Evolutionary conservation across 306 rosid species (phyloP).

Genomic region (Echinosophora koreensis): DNA sequence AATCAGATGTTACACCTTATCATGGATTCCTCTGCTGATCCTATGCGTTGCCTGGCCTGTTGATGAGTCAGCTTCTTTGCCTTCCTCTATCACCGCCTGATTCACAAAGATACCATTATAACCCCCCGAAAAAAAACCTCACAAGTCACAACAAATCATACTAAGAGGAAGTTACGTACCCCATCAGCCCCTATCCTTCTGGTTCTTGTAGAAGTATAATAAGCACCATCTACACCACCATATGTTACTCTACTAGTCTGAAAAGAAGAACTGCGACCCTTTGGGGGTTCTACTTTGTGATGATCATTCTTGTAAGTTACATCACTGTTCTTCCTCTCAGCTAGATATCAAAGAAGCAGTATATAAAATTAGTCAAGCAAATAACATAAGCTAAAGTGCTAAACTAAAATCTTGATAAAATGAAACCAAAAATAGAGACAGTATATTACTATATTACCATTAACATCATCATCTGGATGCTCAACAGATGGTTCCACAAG

Average conservation of each 20-base stretch:
- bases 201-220: constrained; percentile 72
- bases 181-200: constrained; percentile 71
- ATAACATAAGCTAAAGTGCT: background rate
- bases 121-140: background rate
- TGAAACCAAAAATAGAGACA: background rate
- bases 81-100: constrained; percentile 77
- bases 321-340: constrained; percentile 54
- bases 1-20: constrained; percentile 70
- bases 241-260: constrained; percentile 77
- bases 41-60: constrained; percentile 81
- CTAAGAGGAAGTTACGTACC: constrained; percentile 53
- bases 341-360: constrained; percentile 23
- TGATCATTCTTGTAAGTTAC: constrained; percentile 41
- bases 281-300: constrained; percentile 46
- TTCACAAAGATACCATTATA: constrained; percentile 35
- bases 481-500: constrained; percentile 71
- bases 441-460: constrained; percentile 53
- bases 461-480: constrained; percentile 71
- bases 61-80: constrained; percentile 82
- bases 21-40: constrained; percentile 83
- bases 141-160: background rate
- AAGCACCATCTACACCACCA: constrained; percentile 92
- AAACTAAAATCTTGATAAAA: background rate
- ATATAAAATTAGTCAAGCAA: constrained; percentile 4
- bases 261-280: constrained; percentile 43